Conservation (phyloP, 176 grass and related monocot genomes). For the Zea luxurians region DNA sequence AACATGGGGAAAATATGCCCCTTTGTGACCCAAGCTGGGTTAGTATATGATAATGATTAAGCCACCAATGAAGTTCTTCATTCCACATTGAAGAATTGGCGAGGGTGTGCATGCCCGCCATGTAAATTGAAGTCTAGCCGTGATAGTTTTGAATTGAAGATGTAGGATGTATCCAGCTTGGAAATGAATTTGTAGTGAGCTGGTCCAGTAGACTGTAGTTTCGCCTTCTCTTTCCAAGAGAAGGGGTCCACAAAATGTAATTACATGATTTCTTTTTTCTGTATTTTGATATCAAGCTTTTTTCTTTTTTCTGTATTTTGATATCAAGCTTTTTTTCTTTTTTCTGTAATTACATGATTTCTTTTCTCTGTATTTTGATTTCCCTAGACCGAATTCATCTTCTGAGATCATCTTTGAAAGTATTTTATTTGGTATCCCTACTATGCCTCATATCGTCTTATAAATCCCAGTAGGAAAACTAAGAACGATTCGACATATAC, state of each 20-base stretch:
- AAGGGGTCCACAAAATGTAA: conserved; percentile 4
- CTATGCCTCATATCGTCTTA: no score
- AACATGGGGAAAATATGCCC: not conserved
- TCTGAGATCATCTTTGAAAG: no score
- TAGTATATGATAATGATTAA: not conserved
- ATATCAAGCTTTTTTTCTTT: no score
- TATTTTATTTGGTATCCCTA: no score
- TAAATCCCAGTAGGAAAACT: no score
- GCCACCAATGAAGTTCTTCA: conserved; percentile 14
- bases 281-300: not conserved
- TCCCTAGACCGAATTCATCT: no score
- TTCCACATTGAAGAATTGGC: conserved; percentile 2
- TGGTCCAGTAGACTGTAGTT: not conserved
- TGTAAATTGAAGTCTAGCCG: conserved; percentile 7
- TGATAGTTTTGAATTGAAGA: conserved; percentile 11
- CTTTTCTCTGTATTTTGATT: no score
- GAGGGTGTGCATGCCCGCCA: not conserved
- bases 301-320: no score
- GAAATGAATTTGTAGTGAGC: conserved; percentile 27
- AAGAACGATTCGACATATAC: no score
- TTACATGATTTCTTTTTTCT: not conserved
- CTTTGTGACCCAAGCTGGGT: not conserved
- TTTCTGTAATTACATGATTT: no score
- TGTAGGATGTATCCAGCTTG: not conserved
- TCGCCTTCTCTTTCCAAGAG: not conserved